phyloP scores from a whole-genome alignment of 495 filamentous ascomycete species.

The Sporormia fimetaria region DNA sequence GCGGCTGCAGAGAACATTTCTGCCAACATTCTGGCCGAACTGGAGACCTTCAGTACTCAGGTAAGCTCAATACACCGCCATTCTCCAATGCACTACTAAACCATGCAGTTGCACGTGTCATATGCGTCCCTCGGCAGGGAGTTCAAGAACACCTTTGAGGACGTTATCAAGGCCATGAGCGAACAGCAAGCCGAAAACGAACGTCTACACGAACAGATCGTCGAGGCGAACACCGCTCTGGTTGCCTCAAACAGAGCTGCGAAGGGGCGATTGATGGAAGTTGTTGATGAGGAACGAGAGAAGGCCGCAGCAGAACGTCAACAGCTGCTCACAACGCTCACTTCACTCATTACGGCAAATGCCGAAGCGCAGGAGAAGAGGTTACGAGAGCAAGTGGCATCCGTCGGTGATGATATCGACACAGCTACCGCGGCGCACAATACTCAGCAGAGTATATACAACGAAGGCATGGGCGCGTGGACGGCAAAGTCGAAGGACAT shows the following conservation, averaged over 20 bases:
- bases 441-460: slow-evolving; percentile 56
- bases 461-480: slow-evolving; percentile 66
- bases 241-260: slow-evolving; percentile 55
- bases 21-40: slow-evolving; percentile 78
- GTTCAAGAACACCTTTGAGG: slow-evolving; percentile 75
- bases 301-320: slow-evolving; percentile 65
- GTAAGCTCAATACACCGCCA: slow-evolving; percentile 28
- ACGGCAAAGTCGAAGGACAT: slow-evolving; percentile 54
- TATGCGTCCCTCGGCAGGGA: slow-evolving; percentile 84
- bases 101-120: slow-evolving; percentile 58
- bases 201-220: slow-evolving; percentile 55
- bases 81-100: slow-evolving; percentile 22
- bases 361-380: slow-evolving; percentile 61
- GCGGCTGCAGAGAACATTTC: slow-evolving; percentile 78
- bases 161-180: slow-evolving; percentile 57
- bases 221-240: slow-evolving; percentile 51
- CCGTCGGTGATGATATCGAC: slow-evolving; percentile 51
- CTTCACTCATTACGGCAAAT: slow-evolving; percentile 58
- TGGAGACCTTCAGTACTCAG: slow-evolving; percentile 68
- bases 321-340: slow-evolving; percentile 63
- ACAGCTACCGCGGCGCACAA: slow-evolving; percentile 37
- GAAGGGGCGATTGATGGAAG: slow-evolving; percentile 55
- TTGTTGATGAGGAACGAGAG: slow-evolving; percentile 62
- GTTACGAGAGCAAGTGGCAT: slow-evolving; percentile 49
- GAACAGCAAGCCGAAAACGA: slow-evolving; percentile 72